Evolutionary conservation across 208 protist genomes (phyloP), one percentile per base, ranked within the genome.

Genomic region (Leishmania major): DNA sequence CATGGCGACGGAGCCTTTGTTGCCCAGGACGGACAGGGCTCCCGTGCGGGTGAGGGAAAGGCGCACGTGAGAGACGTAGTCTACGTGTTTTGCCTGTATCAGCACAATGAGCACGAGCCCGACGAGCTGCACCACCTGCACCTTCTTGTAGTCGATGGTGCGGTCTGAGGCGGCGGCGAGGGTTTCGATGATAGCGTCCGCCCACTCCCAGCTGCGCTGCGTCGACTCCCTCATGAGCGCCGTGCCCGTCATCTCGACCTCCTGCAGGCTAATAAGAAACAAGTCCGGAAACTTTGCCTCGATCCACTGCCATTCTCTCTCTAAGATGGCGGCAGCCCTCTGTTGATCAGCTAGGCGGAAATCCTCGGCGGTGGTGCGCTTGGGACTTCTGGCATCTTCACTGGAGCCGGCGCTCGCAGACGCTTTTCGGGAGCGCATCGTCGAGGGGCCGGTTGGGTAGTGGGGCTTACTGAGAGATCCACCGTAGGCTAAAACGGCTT

Each of bases 1-100:
- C 72, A 95, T 80, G 17, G 89, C 93, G 49, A 98, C 90, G 55
- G 92, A 96, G 57, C 97, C 97, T 80, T 98, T 98, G 82, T 98
- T 98, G n/a, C 95, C 95, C 82, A 95, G 84, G 51, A 95, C 78
- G 19, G 87, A 84, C 77, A 97, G 90, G 22, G 92, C 84, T 0
- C 95, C 95, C 0, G 93, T 96, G 47, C 93, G 92, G 37, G 91
- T 94, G 60, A 95, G 67, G n/a, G 89, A 92, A 60, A 92, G 87
- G 15, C 88, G 87, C 49, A 96, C 91, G 84, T 96, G 90, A 1
- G 90, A 77, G 57, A 97, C 88, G 80, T 94, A 96, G 35, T 86
- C 84, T 17, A 85, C 69, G 78, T 96, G 92, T 57, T 89, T 83
- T 37, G 78, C 78, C 49, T 91, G 91, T 37, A 87, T 85, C 1